Percentiles rank a stretch among this genome's conserved stretches.
Conservation (phyloP, 1,284 basidiomycete species). For the Boletus sp. region DNA sequence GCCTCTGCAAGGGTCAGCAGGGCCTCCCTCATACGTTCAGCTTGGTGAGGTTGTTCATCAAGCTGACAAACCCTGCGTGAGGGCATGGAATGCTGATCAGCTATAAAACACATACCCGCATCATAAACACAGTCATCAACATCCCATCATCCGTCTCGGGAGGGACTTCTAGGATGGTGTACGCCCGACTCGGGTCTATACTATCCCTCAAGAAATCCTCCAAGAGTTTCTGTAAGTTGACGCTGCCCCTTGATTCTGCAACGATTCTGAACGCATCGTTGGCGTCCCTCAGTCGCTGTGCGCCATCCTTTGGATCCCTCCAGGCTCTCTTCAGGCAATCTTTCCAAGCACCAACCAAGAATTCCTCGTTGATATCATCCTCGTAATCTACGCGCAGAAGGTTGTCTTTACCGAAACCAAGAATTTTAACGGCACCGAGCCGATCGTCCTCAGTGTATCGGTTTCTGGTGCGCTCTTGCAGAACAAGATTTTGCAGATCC, state of each 20-base stretch:
- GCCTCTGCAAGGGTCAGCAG: conserved; percentile 66
- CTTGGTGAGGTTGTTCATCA: conserved; percentile 62
- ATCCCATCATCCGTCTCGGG: conserved; percentile 71
- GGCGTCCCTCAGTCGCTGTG: conserved; percentile 44
- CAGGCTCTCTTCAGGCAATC: conserved; percentile 60
- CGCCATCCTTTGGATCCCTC: conserved; percentile 46
- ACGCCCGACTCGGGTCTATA: conserved; percentile 73
- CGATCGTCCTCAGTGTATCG: conserved; percentile 60
- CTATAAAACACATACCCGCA: conserved; percentile 55
- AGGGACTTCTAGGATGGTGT: conserved; percentile 67
- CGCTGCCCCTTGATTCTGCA: conserved; percentile 55
- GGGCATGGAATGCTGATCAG: conserved; percentile 1
- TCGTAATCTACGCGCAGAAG: conserved; percentile 60
- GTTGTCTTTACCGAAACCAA: conserved; percentile 66
- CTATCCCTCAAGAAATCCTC: conserved; percentile 50
- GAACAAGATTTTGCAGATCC: conserved; percentile 52
- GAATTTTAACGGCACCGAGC: conserved; percentile 39
- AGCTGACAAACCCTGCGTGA: conserved; percentile 42
- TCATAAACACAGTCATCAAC: conserved; percentile 66
- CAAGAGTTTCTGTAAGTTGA: conserved; percentile 46
- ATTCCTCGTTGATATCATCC: conserved; percentile 63
- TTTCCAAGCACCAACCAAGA: conserved; percentile 65
- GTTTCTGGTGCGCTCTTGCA: conserved; percentile 57
- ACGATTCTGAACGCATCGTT: conserved; percentile 65
- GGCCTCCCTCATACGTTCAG: conserved; percentile 63